phyloP scores from a whole-genome alignment of 441 rosid genomes.

The Melastoma candidum region DNA sequence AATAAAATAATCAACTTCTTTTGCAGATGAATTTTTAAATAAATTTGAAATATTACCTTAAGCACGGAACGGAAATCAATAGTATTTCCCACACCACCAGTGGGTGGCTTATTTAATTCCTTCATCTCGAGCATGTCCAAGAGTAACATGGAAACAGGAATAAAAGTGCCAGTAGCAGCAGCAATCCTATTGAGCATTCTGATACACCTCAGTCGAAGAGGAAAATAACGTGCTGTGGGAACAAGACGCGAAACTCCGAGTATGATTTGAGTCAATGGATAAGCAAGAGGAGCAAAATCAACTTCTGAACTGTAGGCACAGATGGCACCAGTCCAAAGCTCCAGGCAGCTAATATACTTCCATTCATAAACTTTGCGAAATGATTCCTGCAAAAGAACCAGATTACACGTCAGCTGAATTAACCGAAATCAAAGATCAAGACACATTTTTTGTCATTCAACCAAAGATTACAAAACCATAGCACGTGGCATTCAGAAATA shows the following conservation, averaged over 20 bases:
- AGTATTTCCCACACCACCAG: slow-evolving; percentile 87
- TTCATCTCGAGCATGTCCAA: slow-evolving; percentile 98
- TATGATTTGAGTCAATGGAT: slow-evolving; percentile 79
- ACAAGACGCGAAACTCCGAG: slow-evolving; percentile 84
- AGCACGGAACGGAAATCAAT: slow-evolving; percentile 57
- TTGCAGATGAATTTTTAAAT: not conserved
- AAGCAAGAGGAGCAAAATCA: slow-evolving; percentile 79
- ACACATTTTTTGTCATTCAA: too few relatives aligned
- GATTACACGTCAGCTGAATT: not conserved
- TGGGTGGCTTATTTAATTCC: slow-evolving; percentile 72
- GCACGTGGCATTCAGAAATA: too few relatives aligned
- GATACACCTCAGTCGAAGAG: slow-evolving; percentile 82
- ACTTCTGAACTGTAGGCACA: slow-evolving; percentile 63
- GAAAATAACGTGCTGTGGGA: slow-evolving; percentile 87
- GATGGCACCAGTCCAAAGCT: slow-evolving; percentile 95
- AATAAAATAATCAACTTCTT: not conserved
- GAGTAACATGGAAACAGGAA: slow-evolving; percentile 85
- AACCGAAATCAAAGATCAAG: not conserved
- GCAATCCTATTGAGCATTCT: slow-evolving; percentile 86
- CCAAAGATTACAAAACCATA: too few relatives aligned
- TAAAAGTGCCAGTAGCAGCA: slow-evolving; percentile 60
- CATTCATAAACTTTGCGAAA: slow-evolving; percentile 90
- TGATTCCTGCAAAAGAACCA: slow-evolving; percentile 44
- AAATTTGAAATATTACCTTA: slow-evolving; percentile 39
- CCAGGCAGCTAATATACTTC: slow-evolving; percentile 91